Base-by-base conservation (phyloP, 768 basidiomycete species). In the Thelephora ganbajun region DNA sequence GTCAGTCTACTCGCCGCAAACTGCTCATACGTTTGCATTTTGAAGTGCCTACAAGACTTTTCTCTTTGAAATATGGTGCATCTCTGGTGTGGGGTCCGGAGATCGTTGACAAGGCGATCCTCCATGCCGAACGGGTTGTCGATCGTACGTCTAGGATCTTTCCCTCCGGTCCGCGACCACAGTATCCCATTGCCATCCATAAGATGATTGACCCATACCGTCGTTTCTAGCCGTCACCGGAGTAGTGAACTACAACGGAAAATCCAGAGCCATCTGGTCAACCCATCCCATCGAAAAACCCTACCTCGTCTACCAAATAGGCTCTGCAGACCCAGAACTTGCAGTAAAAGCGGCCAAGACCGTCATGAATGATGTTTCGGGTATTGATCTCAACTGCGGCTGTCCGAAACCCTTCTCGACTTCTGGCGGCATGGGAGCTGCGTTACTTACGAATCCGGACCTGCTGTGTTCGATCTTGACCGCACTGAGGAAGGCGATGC, bases 391-490 rank as follows among this genome's bases (percentile, higher is more conserved):
- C 51, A 98, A 98, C 62, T 98, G 96, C 59, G 96, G 94, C 0
- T 99, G 94, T 59, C 93, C 93, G 0, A 94, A 94, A 57, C 87
- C 92, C 0, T 97, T 97, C 64, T 94, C 91, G 18, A 91, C 89
- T 0, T 83, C 87, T 54, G 66, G 83, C 0, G 96, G 96, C 0
- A 98, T 98, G 93, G 96, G 96, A 7, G 94, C 96, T 0, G 94
- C 93, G 2, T 70, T 99, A 12, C 77, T 99, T 45, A 79, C 85
- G 3, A 94, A 85, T 33, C 92, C 96, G 0, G 91, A 97, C 57
- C 69, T 91, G 30, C 73, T 99, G 7, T 92, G 91, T 59, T 73
- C 82, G 16, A 97, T 99, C 57, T 74, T 99, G 26, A 76, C 73
- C 0, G 82, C 86, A 5, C 69, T 99, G 37, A 72, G 92, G 49